Evolutionary conservation across 352 stramenopile genomes (phyloP), one percentile per base, ranked within the genome.

Genomic region (Lagenidium giganteum): DNA sequence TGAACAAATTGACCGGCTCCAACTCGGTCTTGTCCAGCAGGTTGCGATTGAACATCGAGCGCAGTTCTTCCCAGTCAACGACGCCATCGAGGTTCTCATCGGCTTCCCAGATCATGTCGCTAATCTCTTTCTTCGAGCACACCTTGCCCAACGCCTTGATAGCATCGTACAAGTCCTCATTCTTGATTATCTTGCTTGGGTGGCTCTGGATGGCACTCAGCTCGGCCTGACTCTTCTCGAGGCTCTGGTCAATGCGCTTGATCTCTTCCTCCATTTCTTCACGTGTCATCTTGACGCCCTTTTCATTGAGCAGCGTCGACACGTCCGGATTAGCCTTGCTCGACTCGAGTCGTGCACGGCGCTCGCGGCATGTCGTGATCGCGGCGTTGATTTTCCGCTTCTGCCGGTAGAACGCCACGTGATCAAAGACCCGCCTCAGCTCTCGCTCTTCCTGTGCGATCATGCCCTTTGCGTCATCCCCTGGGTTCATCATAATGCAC

Each of bases 41-140:
- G 51, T 98, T 99, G 27, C 95, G 78, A 52, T 98, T 94, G 67
- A 98, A 99, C 81, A 98, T 98, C 46, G 96, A 67, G 42, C 86
- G 80, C 35, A 99, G 87, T 62, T 98, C 94, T 7, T 97, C 87
- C 87, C 89, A 98, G 64, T 97, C 89, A 32, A 98, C 79, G 27
- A 80, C 75, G 20, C 85, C 91, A 63, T 99, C 96, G 32, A 98
- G 53, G 60, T 98, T 98, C 57, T 98, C 95, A 62, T 99, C 95
- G 12, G 96, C 94, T 67, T 98, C 95, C 95, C 95, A 99, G 53
- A 99, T 98, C 83, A 99, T 98, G 47, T 98, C 92, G 41, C 90
- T 88, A 36, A 98, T 95, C 57, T 98, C 93, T 64, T 96, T 97
- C 70, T 97, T 97, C 7, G 80, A 72, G 47, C 70, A 87, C 24